A percentile compares a stretch with the other conserved stretches of the same genome.
Evolutionary conservation across 1,139 yeast species (phyloP).

Genomic region (Blastobotrys apis): DNA sequence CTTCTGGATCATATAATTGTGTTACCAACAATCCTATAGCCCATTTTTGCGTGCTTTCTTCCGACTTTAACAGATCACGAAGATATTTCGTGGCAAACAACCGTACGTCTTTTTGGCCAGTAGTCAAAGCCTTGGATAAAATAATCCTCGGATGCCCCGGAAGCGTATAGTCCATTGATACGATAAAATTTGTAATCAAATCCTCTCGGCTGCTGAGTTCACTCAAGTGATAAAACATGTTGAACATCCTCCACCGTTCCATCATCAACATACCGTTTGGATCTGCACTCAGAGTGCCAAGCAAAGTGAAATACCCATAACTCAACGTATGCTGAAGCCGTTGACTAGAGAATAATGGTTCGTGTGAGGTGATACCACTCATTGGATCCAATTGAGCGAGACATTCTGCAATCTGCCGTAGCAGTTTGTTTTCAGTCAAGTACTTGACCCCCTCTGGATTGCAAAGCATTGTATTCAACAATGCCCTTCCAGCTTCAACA

Average conservation of each 20-base stretch:
- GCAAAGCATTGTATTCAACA: constrained; percentile 61
- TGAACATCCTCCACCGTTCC: constrained; percentile 81
- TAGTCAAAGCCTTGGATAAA: constrained; percentile 58
- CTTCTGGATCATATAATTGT: constrained; percentile 65
- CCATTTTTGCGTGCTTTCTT: constrained; percentile 36
- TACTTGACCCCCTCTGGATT: constrained; percentile 64
- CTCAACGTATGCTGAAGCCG: constrained; percentile 63
- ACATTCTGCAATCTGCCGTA: constrained; percentile 84
- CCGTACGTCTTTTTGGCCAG: constrained; percentile 52
- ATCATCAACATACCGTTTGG: constrained; percentile 61
- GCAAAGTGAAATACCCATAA: constrained; percentile 69
- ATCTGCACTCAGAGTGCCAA: constrained; percentile 65
- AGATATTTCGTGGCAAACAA: constrained; percentile 53
- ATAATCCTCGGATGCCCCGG: constrained; percentile 67
- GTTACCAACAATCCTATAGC: constrained; percentile 52
- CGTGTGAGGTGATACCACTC: constrained; percentile 68
- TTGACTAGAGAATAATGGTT: constrained; percentile 63
- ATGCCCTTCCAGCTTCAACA: constrained; percentile 66
- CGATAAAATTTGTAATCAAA: constrained; percentile 53
- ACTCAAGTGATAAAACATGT: constrained; percentile 69
- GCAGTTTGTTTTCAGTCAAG: constrained; percentile 65
- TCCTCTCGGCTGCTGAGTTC: constrained; percentile 54
- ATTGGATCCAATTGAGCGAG: constrained; percentile 80
- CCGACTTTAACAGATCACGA: constrained; percentile 39
- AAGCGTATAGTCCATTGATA: constrained; percentile 56